Evolutionary conservation across 2,329 filamentous ascomycete species (phyloP).

Genomic region (Exophiala mesophila): DNA sequence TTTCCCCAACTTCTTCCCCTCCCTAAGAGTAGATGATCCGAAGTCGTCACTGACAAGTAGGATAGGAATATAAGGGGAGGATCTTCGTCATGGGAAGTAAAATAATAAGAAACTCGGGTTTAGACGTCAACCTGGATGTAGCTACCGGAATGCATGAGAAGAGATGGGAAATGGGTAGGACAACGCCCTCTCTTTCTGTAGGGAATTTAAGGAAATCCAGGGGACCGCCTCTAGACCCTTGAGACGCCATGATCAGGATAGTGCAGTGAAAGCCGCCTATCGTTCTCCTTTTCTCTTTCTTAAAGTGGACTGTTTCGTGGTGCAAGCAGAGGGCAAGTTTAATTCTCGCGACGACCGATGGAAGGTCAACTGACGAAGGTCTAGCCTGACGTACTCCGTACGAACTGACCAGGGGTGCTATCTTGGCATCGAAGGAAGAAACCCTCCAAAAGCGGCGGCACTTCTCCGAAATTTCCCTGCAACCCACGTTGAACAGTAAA

Average conservation of each 20-base stretch:
- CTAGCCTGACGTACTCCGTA: too few species aligned
- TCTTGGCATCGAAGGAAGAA: too few species aligned
- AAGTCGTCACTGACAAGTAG: constrained; percentile 7
- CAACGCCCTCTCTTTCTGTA: constrained; percentile 3
- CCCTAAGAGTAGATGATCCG: constrained; percentile 4
- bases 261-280: too few species aligned
- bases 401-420: too few species aligned
- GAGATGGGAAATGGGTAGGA: constrained; percentile 8
- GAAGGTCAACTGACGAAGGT: too few species aligned
- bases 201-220: constrained; percentile 8
- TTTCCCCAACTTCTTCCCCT: constrained; percentile 7
- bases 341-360: too few species aligned
- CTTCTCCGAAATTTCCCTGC: too few species aligned
- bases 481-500: too few species aligned
- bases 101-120: background rate
- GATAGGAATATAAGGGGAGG: constrained; percentile 2
- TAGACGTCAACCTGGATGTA: constrained; percentile 3
- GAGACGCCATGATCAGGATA: constrained; percentile 8
- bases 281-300: too few species aligned
- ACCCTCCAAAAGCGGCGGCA: too few species aligned
- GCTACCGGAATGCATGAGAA: constrained; percentile 1
- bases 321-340: too few species aligned
- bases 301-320: too few species aligned
- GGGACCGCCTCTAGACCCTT: constrained; percentile 3
- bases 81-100: background rate